These are phyloP conservation scores for Heimioporus sp. DNA, from an alignment of 768 basidiomycete genomes.

Conservation along the genomic window DNA sequence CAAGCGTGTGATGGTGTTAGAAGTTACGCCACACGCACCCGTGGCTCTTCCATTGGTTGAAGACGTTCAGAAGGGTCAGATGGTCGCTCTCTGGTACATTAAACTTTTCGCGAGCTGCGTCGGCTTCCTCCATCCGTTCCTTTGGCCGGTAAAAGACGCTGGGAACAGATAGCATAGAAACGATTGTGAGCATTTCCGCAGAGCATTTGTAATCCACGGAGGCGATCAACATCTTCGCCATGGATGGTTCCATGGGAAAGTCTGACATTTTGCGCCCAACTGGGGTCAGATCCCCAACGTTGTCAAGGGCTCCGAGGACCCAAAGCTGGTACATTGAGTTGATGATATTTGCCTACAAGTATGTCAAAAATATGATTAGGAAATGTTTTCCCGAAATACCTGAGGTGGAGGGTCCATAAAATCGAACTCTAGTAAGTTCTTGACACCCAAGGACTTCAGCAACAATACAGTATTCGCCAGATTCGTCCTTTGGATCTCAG, in stretches of 20 bases:
- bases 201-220: slow-evolving; percentile 93
- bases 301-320: slow-evolving; percentile 97
- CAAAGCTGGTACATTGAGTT: slow-evolving; percentile 99
- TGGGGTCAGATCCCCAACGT: slow-evolving; percentile 92
- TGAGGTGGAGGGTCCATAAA: slow-evolving; percentile 99
- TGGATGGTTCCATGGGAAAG: slow-evolving; percentile 98
- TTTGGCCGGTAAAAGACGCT: slow-evolving; percentile 97
- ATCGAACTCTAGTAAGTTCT: slow-evolving; percentile 96
- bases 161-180: slow-evolving; percentile 98
- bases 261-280: slow-evolving; percentile 97
- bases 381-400: slow-evolving; percentile 37
- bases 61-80: slow-evolving; percentile 91
- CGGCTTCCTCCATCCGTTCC: slow-evolving; percentile 96
- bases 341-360: slow-evolving; percentile 81
- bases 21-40: slow-evolving; percentile 49
- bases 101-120: slow-evolving; percentile 97
- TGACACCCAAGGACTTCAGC: slow-evolving; percentile 94
- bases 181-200: slow-evolving; percentile 95
- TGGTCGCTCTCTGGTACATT: slow-evolving; percentile 99
- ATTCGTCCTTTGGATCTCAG: slow-evolving; percentile 98
- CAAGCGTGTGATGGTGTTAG: background rate
- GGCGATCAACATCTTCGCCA: slow-evolving; percentile 96
- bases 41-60: slow-evolving; percentile 97
- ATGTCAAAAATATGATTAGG: background rate
- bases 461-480: slow-evolving; percentile 94